phyloP scores from a whole-genome alignment of 192 early-diverging fungal species.

The Backusella parvicylindrica region DNA sequence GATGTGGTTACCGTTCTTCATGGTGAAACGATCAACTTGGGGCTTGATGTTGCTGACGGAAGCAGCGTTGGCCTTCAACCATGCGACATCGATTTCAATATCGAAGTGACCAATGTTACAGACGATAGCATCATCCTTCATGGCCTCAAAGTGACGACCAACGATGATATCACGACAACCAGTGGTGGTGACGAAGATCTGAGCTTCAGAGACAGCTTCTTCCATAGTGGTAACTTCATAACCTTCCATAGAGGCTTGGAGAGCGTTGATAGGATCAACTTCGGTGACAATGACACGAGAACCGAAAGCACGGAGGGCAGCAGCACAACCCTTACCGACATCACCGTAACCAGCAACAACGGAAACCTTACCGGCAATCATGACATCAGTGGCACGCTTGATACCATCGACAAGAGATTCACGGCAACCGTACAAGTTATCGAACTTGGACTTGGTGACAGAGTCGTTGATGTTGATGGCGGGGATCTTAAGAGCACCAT shows the following conservation, averaged over 20 bases:
- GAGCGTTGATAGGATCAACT: slow-evolving; percentile 99
- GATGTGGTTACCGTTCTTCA: slow-evolving; percentile 89
- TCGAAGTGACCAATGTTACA: slow-evolving; percentile 99
- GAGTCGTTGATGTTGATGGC: slow-evolving; percentile 99
- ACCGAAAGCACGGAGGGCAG: slow-evolving; percentile 96
- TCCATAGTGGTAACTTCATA: slow-evolving; percentile 99
- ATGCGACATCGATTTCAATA: slow-evolving; percentile 97
- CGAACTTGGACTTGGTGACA: slow-evolving; percentile 99
- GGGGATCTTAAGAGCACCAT: slow-evolving; percentile 94
- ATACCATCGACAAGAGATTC: slow-evolving; percentile 99
- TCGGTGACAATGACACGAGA: slow-evolving; percentile 97
- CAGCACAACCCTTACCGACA: slow-evolving; percentile 99
- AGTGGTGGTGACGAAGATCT: slow-evolving; percentile 99
- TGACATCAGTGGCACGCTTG: slow-evolving; percentile 99
- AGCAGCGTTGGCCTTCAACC: slow-evolving; percentile 93
- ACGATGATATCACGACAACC: slow-evolving; percentile 98
- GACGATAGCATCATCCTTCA: slow-evolving; percentile 99
- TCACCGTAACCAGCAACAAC: slow-evolving; percentile 99
- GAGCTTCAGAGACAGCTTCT: slow-evolving; percentile 83
- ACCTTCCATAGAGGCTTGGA: slow-evolving; percentile 99
- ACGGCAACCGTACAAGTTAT: slow-evolving; percentile 99
- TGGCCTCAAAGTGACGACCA: slow-evolving; percentile 85
- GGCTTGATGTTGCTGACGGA: slow-evolving; percentile 95
- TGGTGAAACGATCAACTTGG: slow-evolving; percentile 95
- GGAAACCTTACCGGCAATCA: slow-evolving; percentile 99